phyloP scores from a whole-genome alignment of 805 yeast genomes.

The Pichia phayaonensis region DNA sequence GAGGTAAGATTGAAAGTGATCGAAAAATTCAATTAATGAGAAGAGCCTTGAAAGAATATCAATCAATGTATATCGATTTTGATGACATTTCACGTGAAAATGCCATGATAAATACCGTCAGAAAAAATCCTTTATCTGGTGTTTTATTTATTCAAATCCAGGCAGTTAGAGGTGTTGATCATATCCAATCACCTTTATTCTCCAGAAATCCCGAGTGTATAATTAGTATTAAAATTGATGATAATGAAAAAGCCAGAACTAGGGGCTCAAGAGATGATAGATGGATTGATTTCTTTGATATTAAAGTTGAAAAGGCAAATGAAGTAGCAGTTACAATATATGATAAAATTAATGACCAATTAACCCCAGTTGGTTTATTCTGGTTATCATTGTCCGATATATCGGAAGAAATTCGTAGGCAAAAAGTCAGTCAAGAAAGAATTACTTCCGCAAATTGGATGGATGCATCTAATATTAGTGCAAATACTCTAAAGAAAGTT shows the following conservation, averaged over 20 bases:
- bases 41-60: constrained; percentile 78
- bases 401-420: constrained; percentile 90
- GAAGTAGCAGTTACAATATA: constrained; percentile 85
- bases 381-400: constrained; percentile 90
- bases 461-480: constrained; percentile 54
- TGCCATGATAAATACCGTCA: constrained; percentile 59
- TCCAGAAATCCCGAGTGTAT: constrained; percentile 73
- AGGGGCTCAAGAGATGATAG: constrained; percentile 67
- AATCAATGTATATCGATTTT: constrained; percentile 73
- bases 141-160: constrained; percentile 63
- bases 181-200: constrained; percentile 76
- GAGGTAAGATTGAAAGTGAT: constrained; percentile 75
- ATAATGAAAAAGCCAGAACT: constrained; percentile 72
- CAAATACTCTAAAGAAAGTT: not conserved
- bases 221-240: constrained; percentile 79
- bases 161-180: constrained; percentile 85
- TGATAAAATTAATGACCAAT: constrained; percentile 61
- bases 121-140: constrained; percentile 82
- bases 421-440: constrained; percentile 67
- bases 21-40: constrained; percentile 78
- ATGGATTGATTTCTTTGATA: constrained; percentile 76
- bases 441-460: constrained; percentile 77
- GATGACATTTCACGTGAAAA: constrained; percentile 62
- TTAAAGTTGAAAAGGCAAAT: constrained; percentile 83
- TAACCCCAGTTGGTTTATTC: constrained; percentile 82